Conservation (phyloP, 106 monocot genomes). For the Platanthera zijinensis region DNA sequence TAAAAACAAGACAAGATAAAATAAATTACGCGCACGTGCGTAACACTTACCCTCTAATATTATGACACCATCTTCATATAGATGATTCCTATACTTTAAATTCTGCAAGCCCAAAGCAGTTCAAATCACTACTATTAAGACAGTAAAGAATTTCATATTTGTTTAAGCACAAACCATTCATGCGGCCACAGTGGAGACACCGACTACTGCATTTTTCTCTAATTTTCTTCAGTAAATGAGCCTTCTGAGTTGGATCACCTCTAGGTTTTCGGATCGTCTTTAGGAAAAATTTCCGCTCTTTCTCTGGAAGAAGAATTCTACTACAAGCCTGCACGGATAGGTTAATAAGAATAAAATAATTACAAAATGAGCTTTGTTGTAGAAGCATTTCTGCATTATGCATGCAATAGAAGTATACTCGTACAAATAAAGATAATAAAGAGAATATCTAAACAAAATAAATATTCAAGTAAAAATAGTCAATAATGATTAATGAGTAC, state of each 20-base stretch:
- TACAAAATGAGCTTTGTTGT: not conserved
- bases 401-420: not conserved
- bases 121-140: not conserved
- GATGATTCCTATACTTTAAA: no score
- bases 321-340: conserved; percentile 50
- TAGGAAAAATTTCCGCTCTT: conserved; percentile 43
- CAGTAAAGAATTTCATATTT: not conserved
- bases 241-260: conserved; percentile 51
- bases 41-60: no score
- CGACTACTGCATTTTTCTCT: conserved; percentile 65
- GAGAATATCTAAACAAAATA: not conserved
- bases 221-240: conserved; percentile 56
- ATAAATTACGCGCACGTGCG: no score
- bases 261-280: conserved; percentile 79
- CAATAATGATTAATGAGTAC: conserved; percentile 28
- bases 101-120: no score
- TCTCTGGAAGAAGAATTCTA: conserved; percentile 70
- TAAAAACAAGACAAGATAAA: no score
- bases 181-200: conserved; percentile 56
- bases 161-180: conserved; percentile 50
- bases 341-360: not conserved
- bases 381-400: not conserved
- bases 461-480: not conserved
- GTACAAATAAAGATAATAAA: not conserved
- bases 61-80: no score